Percentiles rank a stretch among this genome's conserved stretches.
Evolutionary conservation across 768 basidiomycete species (phyloP).

Genomic region (Amanita rubescens): DNA sequence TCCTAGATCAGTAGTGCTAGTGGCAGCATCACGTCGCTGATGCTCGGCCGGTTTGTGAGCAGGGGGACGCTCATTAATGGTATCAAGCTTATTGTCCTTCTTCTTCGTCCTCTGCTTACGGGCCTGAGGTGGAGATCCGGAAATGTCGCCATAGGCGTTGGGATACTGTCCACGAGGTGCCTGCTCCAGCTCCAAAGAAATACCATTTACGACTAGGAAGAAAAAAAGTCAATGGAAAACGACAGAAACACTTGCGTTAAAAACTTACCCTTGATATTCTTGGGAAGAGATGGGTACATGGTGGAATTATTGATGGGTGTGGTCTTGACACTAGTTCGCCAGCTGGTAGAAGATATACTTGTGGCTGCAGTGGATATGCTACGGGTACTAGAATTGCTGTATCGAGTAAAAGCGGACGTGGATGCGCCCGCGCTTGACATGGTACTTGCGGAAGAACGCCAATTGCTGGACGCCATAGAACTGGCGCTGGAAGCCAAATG

Average conservation of each 20-base stretch:
- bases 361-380: constrained; percentile 79
- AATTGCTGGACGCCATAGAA: constrained; percentile 61
- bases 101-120: constrained; percentile 66
- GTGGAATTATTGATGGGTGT: constrained; percentile 22
- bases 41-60: constrained; percentile 38
- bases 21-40: constrained; percentile 55
- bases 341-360: constrained; percentile 67
- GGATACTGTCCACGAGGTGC: constrained; percentile 59
- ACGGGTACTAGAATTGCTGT: constrained; percentile 66
- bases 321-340: constrained; percentile 49
- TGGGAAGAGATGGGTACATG: constrained; percentile 37
- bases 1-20: constrained; percentile 67
- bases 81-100: constrained; percentile 62
- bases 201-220: constrained; percentile 59
- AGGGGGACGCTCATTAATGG: constrained; percentile 63
- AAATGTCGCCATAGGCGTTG: constrained; percentile 57
- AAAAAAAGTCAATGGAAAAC: constrained; percentile 10
- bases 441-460: constrained; percentile 74
- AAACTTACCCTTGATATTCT: constrained; percentile 78
- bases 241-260: constrained; percentile 4
- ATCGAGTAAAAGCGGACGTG: constrained; percentile 68
- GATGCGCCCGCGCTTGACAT: constrained; percentile 62
- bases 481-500: constrained; percentile 50
- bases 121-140: constrained; percentile 43
- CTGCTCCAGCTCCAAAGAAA: constrained; percentile 69